A percentile compares a stretch with the other conserved stretches of the same genome.
Evolutionary conservation across 495 filamentous ascomycete species (phyloP).

Genomic region (Usnea hakonensis): DNA sequence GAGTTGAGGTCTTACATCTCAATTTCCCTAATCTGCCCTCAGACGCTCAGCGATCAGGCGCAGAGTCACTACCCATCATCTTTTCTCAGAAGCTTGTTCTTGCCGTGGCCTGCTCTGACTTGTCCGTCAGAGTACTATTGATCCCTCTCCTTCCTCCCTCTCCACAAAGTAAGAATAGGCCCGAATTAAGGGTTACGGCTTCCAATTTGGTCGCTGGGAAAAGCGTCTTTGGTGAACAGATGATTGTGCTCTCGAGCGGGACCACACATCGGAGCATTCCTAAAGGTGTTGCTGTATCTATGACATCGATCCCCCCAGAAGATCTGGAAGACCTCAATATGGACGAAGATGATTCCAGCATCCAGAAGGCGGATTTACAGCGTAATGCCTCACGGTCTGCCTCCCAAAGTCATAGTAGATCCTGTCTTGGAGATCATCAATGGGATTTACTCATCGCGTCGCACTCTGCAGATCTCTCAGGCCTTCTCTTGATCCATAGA

Average conservation of each 20-base stretch:
- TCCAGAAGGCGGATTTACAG: constrained; percentile 1
- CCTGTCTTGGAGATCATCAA: constrained; percentile 15
- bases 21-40: constrained; percentile 51
- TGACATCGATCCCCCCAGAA: constrained; percentile 39
- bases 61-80: constrained; percentile 52
- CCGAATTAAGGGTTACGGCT: constrained; percentile 28
- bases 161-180: constrained; percentile 35
- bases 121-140: constrained; percentile 58
- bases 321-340: constrained; percentile 29
- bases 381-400: neutral
- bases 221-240: constrained; percentile 55
- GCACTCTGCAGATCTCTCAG: constrained; percentile 59
- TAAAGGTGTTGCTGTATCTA: constrained; percentile 57
- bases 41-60: constrained; percentile 35
- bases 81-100: constrained; percentile 61
- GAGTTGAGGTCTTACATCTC: constrained; percentile 52
- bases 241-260: constrained; percentile 43
- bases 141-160: constrained; percentile 70
- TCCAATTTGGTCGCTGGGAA: constrained; percentile 41
- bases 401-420: constrained; percentile 10
- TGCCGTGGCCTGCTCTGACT: constrained; percentile 62
- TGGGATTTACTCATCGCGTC: constrained; percentile 55
- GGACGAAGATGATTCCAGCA: constrained; percentile 24
- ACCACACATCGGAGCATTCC: constrained; percentile 54
- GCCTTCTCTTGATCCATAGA: constrained; percentile 50